Evolutionary conservation across 306 rosid species (phyloP).

Genomic region (Quercus dentata): DNA sequence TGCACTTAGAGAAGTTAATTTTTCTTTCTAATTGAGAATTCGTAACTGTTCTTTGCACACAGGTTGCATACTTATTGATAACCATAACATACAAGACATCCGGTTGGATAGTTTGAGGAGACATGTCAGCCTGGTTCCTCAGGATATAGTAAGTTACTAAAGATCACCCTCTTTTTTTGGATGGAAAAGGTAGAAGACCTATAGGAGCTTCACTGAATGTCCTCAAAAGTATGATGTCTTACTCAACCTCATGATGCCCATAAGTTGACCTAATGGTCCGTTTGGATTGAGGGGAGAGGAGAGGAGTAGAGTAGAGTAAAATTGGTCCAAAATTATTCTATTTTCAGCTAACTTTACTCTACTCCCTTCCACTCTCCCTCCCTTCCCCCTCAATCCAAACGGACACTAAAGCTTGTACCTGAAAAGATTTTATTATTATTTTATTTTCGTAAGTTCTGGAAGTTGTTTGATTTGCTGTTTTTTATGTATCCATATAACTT

Average conservation of each 20-base stretch:
- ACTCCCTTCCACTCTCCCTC: too few species aligned
- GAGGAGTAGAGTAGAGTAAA: too few species aligned
- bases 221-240: neutral
- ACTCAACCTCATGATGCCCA: neutral
- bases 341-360: too few species aligned
- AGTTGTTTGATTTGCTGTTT: slow-evolving; percentile 12
- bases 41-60: slow-evolving; percentile 20
- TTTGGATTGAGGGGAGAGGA: too few species aligned
- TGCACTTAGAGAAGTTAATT: neutral
- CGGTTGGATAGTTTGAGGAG: slow-evolving; percentile 64
- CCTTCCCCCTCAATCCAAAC: too few species aligned
- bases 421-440: neutral
- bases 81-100: slow-evolving; percentile 49
- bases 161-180: slow-evolving; percentile 8
- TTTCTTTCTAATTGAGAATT: neutral
- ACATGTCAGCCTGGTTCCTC: slow-evolving; percentile 81
- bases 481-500: neutral
- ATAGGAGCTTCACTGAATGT: neutral
- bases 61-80: slow-evolving; percentile 71
- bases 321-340: too few species aligned
- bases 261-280: neutral
- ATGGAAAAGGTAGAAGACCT: too few species aligned
- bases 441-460: neutral
- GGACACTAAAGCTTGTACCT: neutral
- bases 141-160: slow-evolving; percentile 65